These are phyloP conservation scores for Penicillium sp. DNA, from an alignment of 2,329 filamentous ascomycete species.

Conservation along the genomic window DNA sequence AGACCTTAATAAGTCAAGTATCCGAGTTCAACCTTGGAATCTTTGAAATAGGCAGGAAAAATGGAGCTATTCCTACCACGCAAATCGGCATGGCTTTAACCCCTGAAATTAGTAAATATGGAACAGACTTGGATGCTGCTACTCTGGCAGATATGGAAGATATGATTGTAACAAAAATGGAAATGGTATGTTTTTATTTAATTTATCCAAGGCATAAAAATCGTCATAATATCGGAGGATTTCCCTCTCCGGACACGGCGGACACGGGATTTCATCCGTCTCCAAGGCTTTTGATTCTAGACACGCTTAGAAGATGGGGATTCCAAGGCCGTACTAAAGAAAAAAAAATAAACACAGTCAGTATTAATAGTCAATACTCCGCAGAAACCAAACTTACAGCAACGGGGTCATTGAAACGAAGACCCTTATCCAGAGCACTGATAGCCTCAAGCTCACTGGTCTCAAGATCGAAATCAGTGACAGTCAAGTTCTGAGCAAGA, in stretches of 20 bases:
- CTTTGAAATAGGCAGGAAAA: too few relatives aligned
- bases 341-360: slow-evolving; percentile 25
- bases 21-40: too few relatives aligned
- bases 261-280: slow-evolving; percentile 10
- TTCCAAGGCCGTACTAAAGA: slow-evolving; percentile 48
- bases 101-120: too few relatives aligned
- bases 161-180: not conserved
- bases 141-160: not conserved
- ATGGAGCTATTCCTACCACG: too few relatives aligned
- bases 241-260: not conserved
- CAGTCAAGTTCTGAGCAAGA: slow-evolving; percentile 52
- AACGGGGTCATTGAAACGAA: slow-evolving; percentile 76
- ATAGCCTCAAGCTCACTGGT: slow-evolving; percentile 68
- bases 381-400: slow-evolving; percentile 55
- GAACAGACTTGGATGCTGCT: not conserved
- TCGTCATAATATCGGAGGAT: slow-evolving; percentile 8
- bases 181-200: slow-evolving; percentile 2
- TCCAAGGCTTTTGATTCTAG: not conserved
- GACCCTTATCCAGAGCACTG: slow-evolving; percentile 60
- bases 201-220: slow-evolving; percentile 10
- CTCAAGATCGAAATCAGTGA: slow-evolving; percentile 64
- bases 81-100: too few relatives aligned
- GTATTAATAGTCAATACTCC: not conserved
- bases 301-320: slow-evolving; percentile 54
- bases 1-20: too few relatives aligned